Base-by-base conservation (phyloP, 192 early-diverging fungal genomes). In the Entomortierella lignicola region DNA sequence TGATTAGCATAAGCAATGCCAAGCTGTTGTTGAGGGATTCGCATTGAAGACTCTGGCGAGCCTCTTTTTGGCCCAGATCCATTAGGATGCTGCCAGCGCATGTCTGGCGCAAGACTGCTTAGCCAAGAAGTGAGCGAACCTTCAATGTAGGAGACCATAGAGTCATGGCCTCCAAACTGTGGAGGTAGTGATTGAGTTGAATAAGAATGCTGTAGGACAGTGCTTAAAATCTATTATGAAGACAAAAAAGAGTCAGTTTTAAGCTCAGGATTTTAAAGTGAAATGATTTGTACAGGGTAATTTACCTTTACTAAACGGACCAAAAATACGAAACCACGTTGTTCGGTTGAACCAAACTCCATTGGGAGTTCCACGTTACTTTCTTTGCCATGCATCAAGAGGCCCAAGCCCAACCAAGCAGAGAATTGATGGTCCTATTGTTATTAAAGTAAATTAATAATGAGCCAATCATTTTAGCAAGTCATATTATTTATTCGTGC, bases 341-440 rank as follows among this genome's bases (percentile, higher is more conserved):
- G 27, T 25, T 64, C 66, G 2, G 71, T 30, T 0, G 71, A 60
- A 32, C 7, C 23, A 29, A 34, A 25, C 21, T 51, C 66, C 44
- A 64, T 54, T 0, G 74, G 74, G 27, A 77, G 47, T 47, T 77
- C 74, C 2, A 77, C 66, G 39, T 55, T 55, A 55, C 66, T 77
- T 15, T 77, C 74, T 26, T 77, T 77, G 61, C 61, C 61, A 18
- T 77, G 66, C 74, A 77, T 77, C 61, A 69, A 44, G 18, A 77
- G 61, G 17, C 74, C 66, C 27, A 77, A 31, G 15, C 74, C 74
- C 13, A 63, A 60, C 74, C 74, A 77, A 5, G 74, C 43, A 4
- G 74, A 77, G 61, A 77, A 69, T 69, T 69, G 74, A 64, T 77
- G 74, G n/a, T 77, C 74, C 74, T 77, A 52, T 2, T n/a, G n/a